Evolutionary conservation across 257 asterid species (phyloP), one percentile per base, ranked within the genome.

Genomic region (Mitragyna speciosa): DNA sequence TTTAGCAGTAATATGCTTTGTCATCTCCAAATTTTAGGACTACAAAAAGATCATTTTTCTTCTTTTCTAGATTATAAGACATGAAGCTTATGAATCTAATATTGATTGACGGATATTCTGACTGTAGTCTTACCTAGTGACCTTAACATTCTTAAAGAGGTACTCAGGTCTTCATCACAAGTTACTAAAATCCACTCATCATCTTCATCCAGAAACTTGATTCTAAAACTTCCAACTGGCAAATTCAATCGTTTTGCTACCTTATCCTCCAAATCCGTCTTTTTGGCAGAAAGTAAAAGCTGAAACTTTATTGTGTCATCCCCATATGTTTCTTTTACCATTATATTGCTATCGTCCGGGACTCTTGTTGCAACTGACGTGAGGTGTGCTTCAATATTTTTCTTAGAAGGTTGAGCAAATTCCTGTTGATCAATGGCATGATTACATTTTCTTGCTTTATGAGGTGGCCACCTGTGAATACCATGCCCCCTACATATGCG

Each of bases 181-280:
- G 77, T 72, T 52, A 70, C 10, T 14, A 7, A 24, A 70, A 79
- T 56, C 77, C 59, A 79, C 20, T 71, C 39, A 6, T 7, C 19
- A 10, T 45, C 82, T 39, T 79, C 71, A 52, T 70, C 82, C 22
- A 54, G 72, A 79, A 70, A 70, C 43, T 67, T 31, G 7, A 78
- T 78, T 36, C 41, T 51, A 54, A 70, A 69, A 28, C 59, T 69
- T n/a, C 36, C 72, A 70, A 79, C 36, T 5, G 65, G 22, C n/a
- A 70, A n/a, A 8, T 71, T 79, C n/a, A 79, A 30, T 68, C 77
- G 30, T 59, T 79, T 70, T 71, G 47, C 77, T 43, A 79, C 77
- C 71, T 70, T 70, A 49, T 45, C 70, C 45, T 70, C 41, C 41
- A 36, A 36, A 36, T 36, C 41, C 41, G 41, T 36, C 41, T 36